Evolutionary conservation across 768 basidiomycete species (phyloP).

Genomic region (Calocybe gangraenosa): DNA sequence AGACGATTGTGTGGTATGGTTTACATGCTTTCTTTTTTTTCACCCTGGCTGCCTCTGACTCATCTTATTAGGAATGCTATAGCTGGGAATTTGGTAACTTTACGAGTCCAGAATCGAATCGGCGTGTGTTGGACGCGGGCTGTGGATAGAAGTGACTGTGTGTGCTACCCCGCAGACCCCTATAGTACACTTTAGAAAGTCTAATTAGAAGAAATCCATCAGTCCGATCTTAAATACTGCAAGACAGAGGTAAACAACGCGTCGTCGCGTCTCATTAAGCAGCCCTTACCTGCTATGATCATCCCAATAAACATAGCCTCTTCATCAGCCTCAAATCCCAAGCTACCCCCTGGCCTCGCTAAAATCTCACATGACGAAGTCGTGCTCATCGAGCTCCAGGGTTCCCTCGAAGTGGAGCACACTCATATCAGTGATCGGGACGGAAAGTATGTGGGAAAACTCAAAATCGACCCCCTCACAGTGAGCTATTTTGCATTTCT

Average conservation of each 20-base stretch:
- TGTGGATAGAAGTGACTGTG: slow-evolving; percentile 7
- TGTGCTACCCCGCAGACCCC: neutral
- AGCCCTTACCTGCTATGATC: slow-evolving; percentile 50
- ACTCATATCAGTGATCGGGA: slow-evolving; percentile 46
- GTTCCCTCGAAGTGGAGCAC: slow-evolving; percentile 68
- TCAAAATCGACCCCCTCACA: slow-evolving; percentile 57
- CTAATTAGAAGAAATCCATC: too few relatives aligned
- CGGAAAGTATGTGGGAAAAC: slow-evolving; percentile 74
- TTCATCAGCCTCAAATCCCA: slow-evolving; percentile 26
- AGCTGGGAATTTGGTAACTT: slow-evolving; percentile 65
- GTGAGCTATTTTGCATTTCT: slow-evolving; percentile 40
- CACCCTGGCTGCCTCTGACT: neutral
- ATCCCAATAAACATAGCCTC: slow-evolving; percentile 53
- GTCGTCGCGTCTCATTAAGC: slow-evolving; percentile 13
- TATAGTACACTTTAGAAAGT: too few relatives aligned
- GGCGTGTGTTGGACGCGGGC: neutral
- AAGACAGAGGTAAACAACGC: slow-evolving; percentile 9
- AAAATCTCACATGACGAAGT: slow-evolving; percentile 76
- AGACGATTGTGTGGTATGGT: slow-evolving; percentile 68
- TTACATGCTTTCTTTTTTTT: neutral
- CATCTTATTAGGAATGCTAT: slow-evolving; percentile 51
- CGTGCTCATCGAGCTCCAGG: slow-evolving; percentile 86
- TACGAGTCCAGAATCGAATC: slow-evolving; percentile 4
- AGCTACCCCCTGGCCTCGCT: slow-evolving; percentile 62
- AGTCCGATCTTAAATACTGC: neutral